Conservation (phyloP, 2,329 filamentous ascomycete species). For the Aspergillus transmontanensis region DNA sequence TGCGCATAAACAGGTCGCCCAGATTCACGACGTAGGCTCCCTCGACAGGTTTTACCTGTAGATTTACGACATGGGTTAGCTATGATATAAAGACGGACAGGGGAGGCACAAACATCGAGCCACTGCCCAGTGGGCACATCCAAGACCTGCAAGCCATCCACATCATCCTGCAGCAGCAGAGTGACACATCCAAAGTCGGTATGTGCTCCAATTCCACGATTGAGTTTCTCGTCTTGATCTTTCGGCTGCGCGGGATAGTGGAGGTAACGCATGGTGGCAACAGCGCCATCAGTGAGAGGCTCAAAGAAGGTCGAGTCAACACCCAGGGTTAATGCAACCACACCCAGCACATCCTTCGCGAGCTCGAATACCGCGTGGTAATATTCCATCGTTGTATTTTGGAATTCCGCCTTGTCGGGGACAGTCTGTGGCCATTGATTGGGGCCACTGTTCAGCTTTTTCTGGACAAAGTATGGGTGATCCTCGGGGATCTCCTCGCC, state of each 20-base stretch:
- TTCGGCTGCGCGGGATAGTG: conserved; percentile 47
- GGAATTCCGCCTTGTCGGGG: neutral
- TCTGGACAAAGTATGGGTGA: conserved; percentile 42
- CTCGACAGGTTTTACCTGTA: conserved; percentile 18
- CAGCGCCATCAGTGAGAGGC: conserved; percentile 36
- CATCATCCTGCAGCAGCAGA: neutral
- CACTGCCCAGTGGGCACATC: neutral
- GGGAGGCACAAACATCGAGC: neutral
- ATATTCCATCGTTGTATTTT: neutral
- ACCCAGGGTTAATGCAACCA: neutral
- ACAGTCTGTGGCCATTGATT: conserved; percentile 40
- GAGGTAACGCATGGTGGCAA: conserved; percentile 47
- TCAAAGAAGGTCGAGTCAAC: conserved; percentile 12
- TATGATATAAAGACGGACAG: neutral
- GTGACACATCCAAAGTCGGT: neutral
- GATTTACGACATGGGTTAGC: neutral
- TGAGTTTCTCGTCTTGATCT: conserved; percentile 39
- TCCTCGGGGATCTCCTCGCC: conserved; percentile 33
- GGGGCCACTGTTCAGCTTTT: conserved; percentile 43
- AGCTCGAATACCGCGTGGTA: neutral
- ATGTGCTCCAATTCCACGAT: conserved; percentile 39
- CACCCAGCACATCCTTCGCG: neutral
- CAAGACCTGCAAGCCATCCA: neutral
- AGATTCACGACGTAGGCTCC: conserved; percentile 37
- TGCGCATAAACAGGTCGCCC: conserved; percentile 45